These are phyloP conservation scores for Lentinula guzmanii DNA, from an alignment of 768 basidiomycete genomes.

Conservation along the genomic window DNA sequence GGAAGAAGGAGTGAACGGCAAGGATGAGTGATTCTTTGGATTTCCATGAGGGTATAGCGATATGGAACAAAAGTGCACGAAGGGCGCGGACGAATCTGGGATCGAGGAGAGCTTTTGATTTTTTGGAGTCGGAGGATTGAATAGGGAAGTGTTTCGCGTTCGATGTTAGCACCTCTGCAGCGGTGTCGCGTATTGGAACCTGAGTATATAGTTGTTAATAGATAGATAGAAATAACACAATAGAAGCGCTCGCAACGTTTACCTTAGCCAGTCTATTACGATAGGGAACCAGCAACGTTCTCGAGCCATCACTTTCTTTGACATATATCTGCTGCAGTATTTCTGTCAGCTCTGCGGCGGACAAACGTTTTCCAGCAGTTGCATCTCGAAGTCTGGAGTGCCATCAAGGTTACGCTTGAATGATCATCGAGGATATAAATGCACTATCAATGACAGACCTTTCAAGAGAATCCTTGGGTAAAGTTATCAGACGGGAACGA, in stretches of 20 bases:
- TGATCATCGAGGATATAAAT: not conserved
- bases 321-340: constrained; percentile 61
- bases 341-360: constrained; percentile 34
- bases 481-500: constrained; percentile 34
- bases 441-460: constrained; percentile 4
- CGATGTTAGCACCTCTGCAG: constrained; percentile 26
- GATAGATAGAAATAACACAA: too few species aligned
- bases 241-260: not conserved
- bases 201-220: not conserved
- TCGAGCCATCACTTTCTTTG: constrained; percentile 49
- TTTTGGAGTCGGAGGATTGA: constrained; percentile 28
- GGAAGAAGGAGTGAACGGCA: constrained; percentile 74
- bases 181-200: constrained; percentile 29
- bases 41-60: constrained; percentile 58
- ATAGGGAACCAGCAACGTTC: constrained; percentile 64
- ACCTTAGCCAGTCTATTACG: constrained; percentile 50
- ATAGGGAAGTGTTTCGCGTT: constrained; percentile 62
- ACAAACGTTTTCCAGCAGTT: constrained; percentile 21
- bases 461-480: constrained; percentile 24
- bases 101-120: constrained; percentile 62
- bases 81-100: constrained; percentile 67
- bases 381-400: constrained; percentile 16
- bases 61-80: constrained; percentile 60
- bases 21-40: constrained; percentile 74
- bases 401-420: not conserved